Conservation (phyloP, 2,329 filamentous ascomycete species). For the Trichoderma pleuroti region DNA sequence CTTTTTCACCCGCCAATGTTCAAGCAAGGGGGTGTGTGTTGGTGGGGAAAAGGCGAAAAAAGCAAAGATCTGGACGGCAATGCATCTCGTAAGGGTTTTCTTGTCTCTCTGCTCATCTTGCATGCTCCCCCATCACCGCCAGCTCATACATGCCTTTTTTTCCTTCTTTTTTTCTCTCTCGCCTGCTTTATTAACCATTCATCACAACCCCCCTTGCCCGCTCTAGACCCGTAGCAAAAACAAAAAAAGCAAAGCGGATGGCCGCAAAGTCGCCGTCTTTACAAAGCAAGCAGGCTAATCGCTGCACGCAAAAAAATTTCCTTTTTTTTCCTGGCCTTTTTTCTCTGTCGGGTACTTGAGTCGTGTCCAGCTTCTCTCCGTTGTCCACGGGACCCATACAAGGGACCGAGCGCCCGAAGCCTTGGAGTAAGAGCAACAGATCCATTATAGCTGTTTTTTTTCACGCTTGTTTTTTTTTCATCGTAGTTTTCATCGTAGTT, state of each 20-base stretch:
- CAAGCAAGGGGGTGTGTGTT: background rate
- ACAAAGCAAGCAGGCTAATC: background rate
- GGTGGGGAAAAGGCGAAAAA: background rate
- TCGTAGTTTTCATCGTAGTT: background rate
- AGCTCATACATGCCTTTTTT: background rate
- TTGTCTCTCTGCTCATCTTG: background rate
- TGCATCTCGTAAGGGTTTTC: background rate
- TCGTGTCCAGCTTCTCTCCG: background rate
- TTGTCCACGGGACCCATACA: constrained; percentile 1
- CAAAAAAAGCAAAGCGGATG: background rate
- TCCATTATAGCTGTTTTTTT: background rate
- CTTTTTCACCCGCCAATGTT: background rate
- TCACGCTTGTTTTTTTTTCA: background rate
- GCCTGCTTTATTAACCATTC: background rate
- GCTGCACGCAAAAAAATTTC: background rate
- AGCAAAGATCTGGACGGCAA: background rate
- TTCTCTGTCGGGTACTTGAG: background rate
- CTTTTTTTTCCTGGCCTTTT: background rate
- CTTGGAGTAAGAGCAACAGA: background rate
- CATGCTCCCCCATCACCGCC: background rate
- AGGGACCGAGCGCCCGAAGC: background rate
- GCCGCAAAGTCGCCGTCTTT: background rate
- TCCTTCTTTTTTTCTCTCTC: background rate
- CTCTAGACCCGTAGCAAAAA: background rate
- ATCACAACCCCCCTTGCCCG: background rate